A percentile compares a stretch with the other conserved stretches of the same genome.
phyloP scores from a whole-genome alignment of 768 basidiomycete genomes.

The Boletus sp. region DNA sequence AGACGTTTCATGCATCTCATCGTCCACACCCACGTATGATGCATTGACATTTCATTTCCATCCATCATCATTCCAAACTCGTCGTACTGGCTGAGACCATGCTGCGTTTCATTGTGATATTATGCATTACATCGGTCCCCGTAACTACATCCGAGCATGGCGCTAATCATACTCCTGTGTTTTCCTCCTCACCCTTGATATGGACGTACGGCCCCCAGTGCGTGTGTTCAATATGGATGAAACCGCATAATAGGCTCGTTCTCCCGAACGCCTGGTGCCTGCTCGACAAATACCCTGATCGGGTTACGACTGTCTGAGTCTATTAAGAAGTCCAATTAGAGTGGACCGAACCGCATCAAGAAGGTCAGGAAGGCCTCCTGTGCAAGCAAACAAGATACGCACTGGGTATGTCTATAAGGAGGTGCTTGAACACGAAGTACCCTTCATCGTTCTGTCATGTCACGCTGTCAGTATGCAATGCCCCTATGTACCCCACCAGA shows the following conservation, averaged over 20 bases:
- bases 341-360: constrained; percentile 5
- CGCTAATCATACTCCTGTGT: constrained; percentile 8
- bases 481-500: constrained; percentile 1
- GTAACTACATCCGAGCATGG: constrained; percentile 13
- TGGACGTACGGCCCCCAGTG: constrained; percentile 6
- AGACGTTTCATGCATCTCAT: constrained; percentile 15
- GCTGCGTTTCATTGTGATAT: constrained; percentile 21
- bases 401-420: constrained; percentile 80
- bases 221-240: constrained; percentile 38
- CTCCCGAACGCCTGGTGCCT: constrained; percentile 61
- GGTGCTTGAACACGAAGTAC: constrained; percentile 73
- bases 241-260: constrained; percentile 71
- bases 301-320: constrained; percentile 62
- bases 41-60: constrained; percentile 4
- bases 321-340: constrained; percentile 26
- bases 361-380: neutral
- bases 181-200: constrained; percentile 10
- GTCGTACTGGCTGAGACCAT: constrained; percentile 17
- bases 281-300: constrained; percentile 68
- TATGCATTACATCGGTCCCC: constrained; percentile 25
- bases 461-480: constrained; percentile 8
- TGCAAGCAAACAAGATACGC: constrained; percentile 32
- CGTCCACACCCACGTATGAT: constrained; percentile 4
- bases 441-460: constrained; percentile 63
- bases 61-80: constrained; percentile 7